phyloP scores from a whole-genome alignment of 345 rosid species.

The Acer negundo region DNA sequence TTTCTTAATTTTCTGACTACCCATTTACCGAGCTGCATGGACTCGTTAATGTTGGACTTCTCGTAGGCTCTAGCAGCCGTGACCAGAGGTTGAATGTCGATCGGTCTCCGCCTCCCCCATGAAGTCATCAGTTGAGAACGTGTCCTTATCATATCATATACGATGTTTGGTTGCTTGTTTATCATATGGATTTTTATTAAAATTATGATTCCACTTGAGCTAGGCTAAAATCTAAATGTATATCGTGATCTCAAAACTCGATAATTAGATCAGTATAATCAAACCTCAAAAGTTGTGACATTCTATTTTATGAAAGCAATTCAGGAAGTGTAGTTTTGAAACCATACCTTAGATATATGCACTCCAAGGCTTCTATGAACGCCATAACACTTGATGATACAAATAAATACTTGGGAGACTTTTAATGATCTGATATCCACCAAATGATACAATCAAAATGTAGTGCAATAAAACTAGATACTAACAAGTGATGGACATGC shows the following conservation, averaged over 20 bases:
- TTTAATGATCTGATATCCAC: conserved; percentile 64
- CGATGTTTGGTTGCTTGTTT: conserved; percentile 66
- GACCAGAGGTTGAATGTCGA: conserved; percentile 88
- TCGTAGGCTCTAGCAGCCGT: conserved; percentile 81
- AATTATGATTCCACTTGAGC: not conserved
- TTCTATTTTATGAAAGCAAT: not conserved
- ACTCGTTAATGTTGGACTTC: conserved; percentile 46
- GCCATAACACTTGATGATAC: conserved; percentile 98
- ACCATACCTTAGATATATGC: conserved; percentile 85
- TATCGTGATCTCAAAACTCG: no score
- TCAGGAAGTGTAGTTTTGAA: not conserved
- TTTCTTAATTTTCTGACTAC: conserved; percentile 70
- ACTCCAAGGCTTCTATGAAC: conserved; percentile 98
- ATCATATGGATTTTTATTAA: conserved; percentile 43
- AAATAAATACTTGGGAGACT: conserved; percentile 82
- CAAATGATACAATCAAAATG: conserved; percentile 26
- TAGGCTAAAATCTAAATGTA: not conserved
- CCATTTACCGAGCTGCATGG: conserved; percentile 79
- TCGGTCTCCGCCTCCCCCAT: conserved; percentile 98
- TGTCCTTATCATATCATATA: conserved; percentile 89
- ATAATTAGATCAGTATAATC: no score
- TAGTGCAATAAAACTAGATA: conserved; percentile 13
- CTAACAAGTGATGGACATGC: no score
- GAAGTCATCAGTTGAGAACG: conserved; percentile 81
- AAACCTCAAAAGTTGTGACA: not conserved